Evolutionary conservation across 306 rosid species (phyloP), one percentile per base, ranked within the genome.

Genomic region (Vicia sativa): DNA sequence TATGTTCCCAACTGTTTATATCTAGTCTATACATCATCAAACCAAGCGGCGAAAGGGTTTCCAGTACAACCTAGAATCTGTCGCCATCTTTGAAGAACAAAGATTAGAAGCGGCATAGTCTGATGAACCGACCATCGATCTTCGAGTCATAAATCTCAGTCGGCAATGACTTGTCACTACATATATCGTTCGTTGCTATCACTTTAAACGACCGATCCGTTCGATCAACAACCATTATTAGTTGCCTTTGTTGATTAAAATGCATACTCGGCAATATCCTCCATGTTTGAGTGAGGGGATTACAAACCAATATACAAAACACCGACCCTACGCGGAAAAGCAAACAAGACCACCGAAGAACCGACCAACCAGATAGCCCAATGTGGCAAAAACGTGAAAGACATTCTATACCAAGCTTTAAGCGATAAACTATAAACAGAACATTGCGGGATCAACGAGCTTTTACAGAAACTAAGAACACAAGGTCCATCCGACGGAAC

Each of bases 361-460:
- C 98, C 97, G 50, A 90, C 96, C 15, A 93, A 80, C 98, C 98
- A 93, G 68, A 90, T 90, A 0, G 96, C 98, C 98, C 98, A 93
- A 21, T 72, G 95, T 3, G 98, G 98, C 86, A 93, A 85, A 79
- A 90, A 93, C 25, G 93, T 70, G 82, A 90, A 93, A 5, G 96
- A 96, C 70, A 90, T 82, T 62, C 89, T 83, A 74, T 87, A 88
- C 97, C 98, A 88, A 8, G 96, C 77, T 81, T 93, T 93, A 41
- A 93, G 66, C 0, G 97, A 97, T 83, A 90, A 82, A 85, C 99
- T 90, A 72, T 90, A 88, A 41, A 93, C 96, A 0, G 97, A 90
- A 74, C 97, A 93, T 50, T 93, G 99, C 0, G 87, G 89, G 60
- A 77, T 88, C 76, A 83, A 95, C 3, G 91, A 85, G 77, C 87